Conservation (phyloP, 257 asterid species). For the Solanum bukasovii region DNA sequence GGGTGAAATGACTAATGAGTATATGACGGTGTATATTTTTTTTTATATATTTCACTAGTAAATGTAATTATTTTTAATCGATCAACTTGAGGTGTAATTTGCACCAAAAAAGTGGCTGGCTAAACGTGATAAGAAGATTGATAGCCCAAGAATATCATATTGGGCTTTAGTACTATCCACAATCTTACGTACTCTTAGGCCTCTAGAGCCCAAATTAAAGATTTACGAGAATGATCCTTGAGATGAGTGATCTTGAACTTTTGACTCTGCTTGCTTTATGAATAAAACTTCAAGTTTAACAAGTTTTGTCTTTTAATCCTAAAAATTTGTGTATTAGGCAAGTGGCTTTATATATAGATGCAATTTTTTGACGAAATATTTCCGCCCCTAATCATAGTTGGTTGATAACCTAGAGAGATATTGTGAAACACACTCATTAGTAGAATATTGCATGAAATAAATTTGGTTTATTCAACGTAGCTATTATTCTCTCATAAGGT, state of each 20-base stretch:
- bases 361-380: no score
- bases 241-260: background rate
- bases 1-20: background rate
- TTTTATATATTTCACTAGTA: no score
- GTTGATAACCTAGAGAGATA: background rate
- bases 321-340: background rate
- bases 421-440: background rate
- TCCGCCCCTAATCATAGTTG: background rate
- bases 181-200: background rate
- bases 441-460: background rate
- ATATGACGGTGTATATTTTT: background rate
- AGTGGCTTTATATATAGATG: no score
- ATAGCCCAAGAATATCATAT: background rate
- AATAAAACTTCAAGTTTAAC: background rate
- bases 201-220: background rate
- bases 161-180: background rate
- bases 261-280: accelerated
- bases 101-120: background rate
- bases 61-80: background rate
- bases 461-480: background rate
- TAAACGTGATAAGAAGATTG: background rate
- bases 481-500: background rate
- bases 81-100: background rate
- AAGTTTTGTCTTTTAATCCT: background rate
- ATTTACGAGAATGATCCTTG: background rate